These are phyloP conservation scores for Komagataella pseudopastoris DNA, from an alignment of 805 yeast species.

Conservation along the genomic window DNA sequence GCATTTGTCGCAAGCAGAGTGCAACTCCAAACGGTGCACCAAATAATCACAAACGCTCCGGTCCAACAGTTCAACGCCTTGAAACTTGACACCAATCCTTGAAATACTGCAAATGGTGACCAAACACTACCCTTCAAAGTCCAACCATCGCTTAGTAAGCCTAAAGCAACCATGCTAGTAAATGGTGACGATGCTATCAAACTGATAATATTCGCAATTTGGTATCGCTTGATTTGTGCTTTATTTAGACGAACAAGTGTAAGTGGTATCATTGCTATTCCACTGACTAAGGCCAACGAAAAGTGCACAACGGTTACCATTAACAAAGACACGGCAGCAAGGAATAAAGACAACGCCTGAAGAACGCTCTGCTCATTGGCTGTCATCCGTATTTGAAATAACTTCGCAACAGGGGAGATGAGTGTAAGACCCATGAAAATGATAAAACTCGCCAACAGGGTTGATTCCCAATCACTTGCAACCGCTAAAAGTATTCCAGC, in stretches of 20 bases:
- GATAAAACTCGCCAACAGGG: constrained; percentile 1
- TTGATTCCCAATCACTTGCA: constrained; percentile 4
- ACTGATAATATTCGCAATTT: constrained; percentile 10
- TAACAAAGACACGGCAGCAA: constrained; percentile 54
- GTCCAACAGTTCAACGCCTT: constrained; percentile 68
- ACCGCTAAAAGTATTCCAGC: constrained; percentile 3
- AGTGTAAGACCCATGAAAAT: not conserved
- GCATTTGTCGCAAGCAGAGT: not conserved
- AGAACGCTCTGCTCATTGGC: constrained; percentile 12
- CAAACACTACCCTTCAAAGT: constrained; percentile 8
- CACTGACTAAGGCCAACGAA: constrained; percentile 61
- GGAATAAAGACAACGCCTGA: constrained; percentile 26
- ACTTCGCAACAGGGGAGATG: not conserved
- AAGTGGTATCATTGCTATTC: constrained; percentile 64
- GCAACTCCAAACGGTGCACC: constrained; percentile 32
- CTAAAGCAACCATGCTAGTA: constrained; percentile 13
- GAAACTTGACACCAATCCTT: constrained; percentile 54
- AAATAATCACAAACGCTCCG: constrained; percentile 58
- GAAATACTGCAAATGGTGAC: constrained; percentile 27
- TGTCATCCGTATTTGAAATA: not conserved
- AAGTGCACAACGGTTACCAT: constrained; percentile 75
- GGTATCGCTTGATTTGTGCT: not conserved
- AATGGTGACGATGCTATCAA: constrained; percentile 19
- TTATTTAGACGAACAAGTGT: constrained; percentile 37
- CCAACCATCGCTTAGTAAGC: constrained; percentile 9